Base-by-base conservation (phyloP, 495 filamentous ascomycete species). In the Alectoria sarmentosa region DNA sequence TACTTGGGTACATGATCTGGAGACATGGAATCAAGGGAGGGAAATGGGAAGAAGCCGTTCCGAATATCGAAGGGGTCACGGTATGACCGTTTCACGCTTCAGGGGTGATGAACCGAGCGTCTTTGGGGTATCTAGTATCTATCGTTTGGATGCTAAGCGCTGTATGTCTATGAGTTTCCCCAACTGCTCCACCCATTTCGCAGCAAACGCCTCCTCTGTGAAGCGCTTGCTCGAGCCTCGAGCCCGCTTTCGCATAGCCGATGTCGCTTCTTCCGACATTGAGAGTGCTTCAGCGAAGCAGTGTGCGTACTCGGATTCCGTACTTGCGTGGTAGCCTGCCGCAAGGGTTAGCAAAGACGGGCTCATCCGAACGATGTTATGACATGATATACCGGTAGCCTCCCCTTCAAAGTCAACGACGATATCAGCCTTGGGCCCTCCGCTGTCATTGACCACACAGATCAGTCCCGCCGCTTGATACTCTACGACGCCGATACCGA, bases 401-500 rank as follows among this genome's bases (percentile, higher is more conserved):
- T 87, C 78, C 26, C 89, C 90, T 61, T 90, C 87, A 37, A 91
- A 76, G 17, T 88, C 82, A 28, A 90, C 81, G 26, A 98, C 93
- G 67, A 98, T 98, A 73, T 98, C 95, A 69, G 88, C 72, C 73
- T 92, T 93, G 14, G 94, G 94, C 5, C 94, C 94, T 11, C 95
- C 94, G 23, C 86, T 90, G 71, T 96, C 82, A 69, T 98, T 91
- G 8, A 97, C 95, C 0, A 98, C 92, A 46, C 85, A 84, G 60
- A 98, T 89, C 41, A 98, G 77, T 1, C 94, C 94, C 0, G 94
- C 95, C 11, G 94, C 94, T 74, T 96, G 94, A 72, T 98, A 98
- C 77, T 98, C 94, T 9, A 98, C 94, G 23, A 98, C 92, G 8
- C 94, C 94, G 66, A 98, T 98, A 23, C 94, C 95, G 71, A 98